Conservation (phyloP, 2,329 filamentous ascomycete species). For the Tympanopsis confertula region DNA sequence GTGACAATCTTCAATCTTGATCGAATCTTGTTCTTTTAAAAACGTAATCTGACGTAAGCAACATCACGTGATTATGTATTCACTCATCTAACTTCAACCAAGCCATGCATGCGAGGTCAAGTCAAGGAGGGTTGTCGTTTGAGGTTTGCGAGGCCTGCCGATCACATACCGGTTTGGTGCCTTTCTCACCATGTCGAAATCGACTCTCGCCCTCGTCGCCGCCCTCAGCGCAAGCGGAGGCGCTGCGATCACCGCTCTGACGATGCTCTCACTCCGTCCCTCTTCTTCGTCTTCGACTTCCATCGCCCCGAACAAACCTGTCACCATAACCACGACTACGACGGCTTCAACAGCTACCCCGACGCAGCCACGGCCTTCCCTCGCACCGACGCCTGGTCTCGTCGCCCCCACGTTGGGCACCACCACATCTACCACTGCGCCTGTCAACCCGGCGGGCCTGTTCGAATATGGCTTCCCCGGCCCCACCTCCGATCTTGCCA, state of each 20-base stretch:
- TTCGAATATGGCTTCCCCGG: conserved; percentile 88
- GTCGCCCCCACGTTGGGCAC: conserved; percentile 17
- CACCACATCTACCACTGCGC: conserved; percentile 23
- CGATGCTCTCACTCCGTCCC: conserved; percentile 49
- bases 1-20: too few relatives aligned
- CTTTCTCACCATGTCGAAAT: conserved; percentile 68
- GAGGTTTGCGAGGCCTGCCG: too few relatives aligned
- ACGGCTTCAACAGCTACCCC: conserved; percentile 10
- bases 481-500: conserved; percentile 72
- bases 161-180: too few relatives aligned
- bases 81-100: too few relatives aligned
- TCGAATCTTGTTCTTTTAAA: too few relatives aligned
- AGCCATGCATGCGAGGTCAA: too few relatives aligned
- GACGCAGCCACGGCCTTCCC: conserved; percentile 4
- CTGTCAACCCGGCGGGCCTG: conserved; percentile 64
- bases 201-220: conserved; percentile 64
- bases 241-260: conserved; percentile 58
- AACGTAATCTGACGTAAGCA: too few relatives aligned
- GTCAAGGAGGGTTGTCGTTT: too few relatives aligned
- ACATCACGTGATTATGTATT: too few relatives aligned
- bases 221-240: conserved; percentile 66
- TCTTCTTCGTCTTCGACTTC: conserved; percentile 17
- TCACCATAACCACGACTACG: conserved; percentile 14
- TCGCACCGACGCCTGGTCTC: conserved; percentile 13
- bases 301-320: conserved; percentile 11